Percentiles rank a stretch among this genome's conserved stretches.
Evolutionary conservation across 495 filamentous ascomycete species (phyloP).

Genomic region (Hyaloscypha hepaticicola): DNA sequence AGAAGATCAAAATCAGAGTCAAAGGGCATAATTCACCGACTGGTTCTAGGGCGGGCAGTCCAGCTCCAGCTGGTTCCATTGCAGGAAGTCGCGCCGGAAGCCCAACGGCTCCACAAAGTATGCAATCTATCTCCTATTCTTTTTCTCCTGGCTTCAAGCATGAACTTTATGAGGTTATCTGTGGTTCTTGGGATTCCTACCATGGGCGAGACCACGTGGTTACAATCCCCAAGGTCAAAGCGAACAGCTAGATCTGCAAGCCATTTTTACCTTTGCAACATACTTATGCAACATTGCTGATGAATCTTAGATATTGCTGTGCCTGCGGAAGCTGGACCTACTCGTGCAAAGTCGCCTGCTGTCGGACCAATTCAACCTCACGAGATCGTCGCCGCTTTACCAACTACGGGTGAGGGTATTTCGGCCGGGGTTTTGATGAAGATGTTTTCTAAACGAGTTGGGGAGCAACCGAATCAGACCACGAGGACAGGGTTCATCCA

Average conservation of each 20-base stretch:
- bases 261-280: not conserved
- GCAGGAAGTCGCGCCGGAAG: conserved; percentile 51
- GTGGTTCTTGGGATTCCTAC: not conserved
- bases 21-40: conserved; percentile 26
- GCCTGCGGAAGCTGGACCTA: not conserved
- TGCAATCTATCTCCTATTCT: not conserved
- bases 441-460: conserved; percentile 60
- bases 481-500: conserved; percentile 49
- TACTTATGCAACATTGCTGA: not conserved
- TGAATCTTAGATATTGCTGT: not conserved
- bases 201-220: not conserved
- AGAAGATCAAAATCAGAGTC: conserved; percentile 59
- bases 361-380: conserved; percentile 55
- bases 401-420: conserved; percentile 51
- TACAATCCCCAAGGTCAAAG: not conserved
- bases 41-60: conserved; percentile 45
- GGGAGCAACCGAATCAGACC: conserved; percentile 39
- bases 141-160: not conserved
- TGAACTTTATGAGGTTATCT: not conserved
- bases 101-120: conserved; percentile 43
- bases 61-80: conserved; percentile 30
- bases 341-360: conserved; percentile 4
- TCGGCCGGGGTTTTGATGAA: conserved; percentile 59
- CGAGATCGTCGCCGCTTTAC: conserved; percentile 71
- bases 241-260: not conserved